These are phyloP conservation scores for Clavispora fructus DNA, from an alignment of 805 yeast species.

Conservation along the genomic window DNA sequence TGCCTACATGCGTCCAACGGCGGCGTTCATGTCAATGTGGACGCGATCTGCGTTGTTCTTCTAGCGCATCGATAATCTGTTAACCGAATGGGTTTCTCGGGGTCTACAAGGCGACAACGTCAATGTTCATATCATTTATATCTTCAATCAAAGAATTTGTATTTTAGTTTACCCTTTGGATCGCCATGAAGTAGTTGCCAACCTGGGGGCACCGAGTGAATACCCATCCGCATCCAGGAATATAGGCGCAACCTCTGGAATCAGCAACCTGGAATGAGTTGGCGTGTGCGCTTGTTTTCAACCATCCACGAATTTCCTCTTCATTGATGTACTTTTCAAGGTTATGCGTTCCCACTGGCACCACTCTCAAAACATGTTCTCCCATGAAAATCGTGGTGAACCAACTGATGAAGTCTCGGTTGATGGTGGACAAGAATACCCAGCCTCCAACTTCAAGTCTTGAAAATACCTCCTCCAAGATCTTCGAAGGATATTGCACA, in stretches of 20 bases:
- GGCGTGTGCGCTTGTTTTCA: constrained; percentile 32
- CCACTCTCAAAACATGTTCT: constrained; percentile 72
- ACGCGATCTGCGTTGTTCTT: neutral
- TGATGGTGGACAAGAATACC: constrained; percentile 85
- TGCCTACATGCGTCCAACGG: neutral
- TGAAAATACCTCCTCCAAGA: constrained; percentile 61
- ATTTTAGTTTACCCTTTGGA: constrained; percentile 31
- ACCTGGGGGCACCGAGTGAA: constrained; percentile 53
- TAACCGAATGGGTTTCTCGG: neutral
- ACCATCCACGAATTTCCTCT: constrained; percentile 64
- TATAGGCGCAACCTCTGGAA: constrained; percentile 72
- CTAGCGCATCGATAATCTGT: neutral
- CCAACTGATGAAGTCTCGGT: constrained; percentile 82
- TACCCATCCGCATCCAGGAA: constrained; percentile 84
- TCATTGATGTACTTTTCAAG: constrained; percentile 80
- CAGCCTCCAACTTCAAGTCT: constrained; percentile 78
- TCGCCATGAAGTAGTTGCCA: constrained; percentile 90
- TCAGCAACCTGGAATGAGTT: constrained; percentile 52
- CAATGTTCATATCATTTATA: neutral
- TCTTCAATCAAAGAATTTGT: neutral
- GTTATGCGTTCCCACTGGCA: constrained; percentile 91
- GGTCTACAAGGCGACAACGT: neutral
- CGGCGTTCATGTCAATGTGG: neutral
- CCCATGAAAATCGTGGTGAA: constrained; percentile 90
- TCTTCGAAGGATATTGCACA: constrained; percentile 76